Evolutionary conservation across 345 rosid species (phyloP).

Genomic region (Camelina neglecta): DNA sequence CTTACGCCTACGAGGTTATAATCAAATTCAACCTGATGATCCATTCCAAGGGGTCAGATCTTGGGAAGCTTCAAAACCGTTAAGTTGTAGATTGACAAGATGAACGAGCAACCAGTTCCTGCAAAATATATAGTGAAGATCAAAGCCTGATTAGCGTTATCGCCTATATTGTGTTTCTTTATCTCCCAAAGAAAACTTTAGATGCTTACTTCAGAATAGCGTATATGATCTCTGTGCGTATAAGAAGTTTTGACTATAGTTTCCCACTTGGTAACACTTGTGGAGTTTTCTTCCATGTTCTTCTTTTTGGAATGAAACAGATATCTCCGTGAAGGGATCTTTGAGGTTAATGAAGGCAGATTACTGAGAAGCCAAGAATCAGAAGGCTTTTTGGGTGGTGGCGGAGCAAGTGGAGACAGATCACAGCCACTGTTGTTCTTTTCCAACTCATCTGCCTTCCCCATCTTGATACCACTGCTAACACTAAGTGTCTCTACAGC

Average conservation of each 20-base stretch:
- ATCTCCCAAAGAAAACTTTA: conserved; percentile 5
- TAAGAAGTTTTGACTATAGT: conserved; percentile 87
- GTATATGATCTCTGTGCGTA: conserved; percentile 71
- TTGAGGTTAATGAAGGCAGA: conserved; percentile 60
- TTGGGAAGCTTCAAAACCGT: conserved; percentile 14
- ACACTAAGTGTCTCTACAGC: conserved; percentile 33
- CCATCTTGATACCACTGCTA: conserved; percentile 30
- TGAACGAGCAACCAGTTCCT: conserved; percentile 71
- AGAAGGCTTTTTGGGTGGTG: conserved; percentile 78
- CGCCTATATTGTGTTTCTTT: background rate
- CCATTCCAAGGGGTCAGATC: conserved; percentile 10
- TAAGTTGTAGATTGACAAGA: conserved; percentile 56
- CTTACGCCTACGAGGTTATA: conserved; percentile 8
- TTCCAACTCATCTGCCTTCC: conserved; percentile 39
- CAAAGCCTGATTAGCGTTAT: conserved; percentile 5
- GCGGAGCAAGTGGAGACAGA: conserved; percentile 55
- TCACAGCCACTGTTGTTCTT: conserved; percentile 33
- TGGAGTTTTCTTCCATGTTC: conserved; percentile 50
- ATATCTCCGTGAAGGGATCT: conserved; percentile 48
- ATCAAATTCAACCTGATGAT: conserved; percentile 18
- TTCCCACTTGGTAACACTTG: conserved; percentile 77
- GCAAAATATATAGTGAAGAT: conserved; percentile 34
- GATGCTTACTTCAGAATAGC: conserved; percentile 81
- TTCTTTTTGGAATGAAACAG: conserved; percentile 45
- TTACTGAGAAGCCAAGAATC: conserved; percentile 95